These are phyloP conservation scores for Verticillium zaregamsianum DNA, from an alignment of 2,329 filamentous ascomycete genomes.

Conservation along the genomic window DNA sequence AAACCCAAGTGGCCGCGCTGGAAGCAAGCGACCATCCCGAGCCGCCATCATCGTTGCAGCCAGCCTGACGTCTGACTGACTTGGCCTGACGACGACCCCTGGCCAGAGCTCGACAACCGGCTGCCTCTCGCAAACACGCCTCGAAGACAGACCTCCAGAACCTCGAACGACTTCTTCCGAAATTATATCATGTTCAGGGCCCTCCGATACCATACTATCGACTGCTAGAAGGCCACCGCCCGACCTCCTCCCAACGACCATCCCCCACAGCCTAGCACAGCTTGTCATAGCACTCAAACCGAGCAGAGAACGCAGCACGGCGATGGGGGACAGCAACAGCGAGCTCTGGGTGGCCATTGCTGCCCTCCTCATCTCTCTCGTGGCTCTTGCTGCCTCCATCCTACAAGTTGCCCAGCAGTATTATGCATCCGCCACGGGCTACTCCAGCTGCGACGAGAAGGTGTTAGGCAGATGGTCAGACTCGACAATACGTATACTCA, in stretches of 20 bases:
- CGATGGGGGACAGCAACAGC: constrained; percentile 4
- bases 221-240: neutral
- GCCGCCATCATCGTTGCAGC: neutral
- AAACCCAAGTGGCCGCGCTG: neutral
- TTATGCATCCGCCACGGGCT: constrained; percentile 44
- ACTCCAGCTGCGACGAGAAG: constrained; percentile 40
- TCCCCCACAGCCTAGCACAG: neutral
- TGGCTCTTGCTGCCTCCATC: constrained; percentile 39
- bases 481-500: constrained; percentile 35
- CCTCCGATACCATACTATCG: neutral
- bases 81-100: neutral
- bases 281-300: neutral
- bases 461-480: constrained; percentile 44
- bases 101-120: neutral
- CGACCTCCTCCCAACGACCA: neutral
- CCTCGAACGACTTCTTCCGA: neutral
- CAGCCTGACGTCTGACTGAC: neutral
- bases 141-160: neutral
- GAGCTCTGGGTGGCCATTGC: constrained; percentile 36
- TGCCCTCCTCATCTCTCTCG: constrained; percentile 41
- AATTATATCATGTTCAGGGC: neutral
- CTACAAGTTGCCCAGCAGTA: constrained; percentile 48
- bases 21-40: neutral
- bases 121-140: neutral
- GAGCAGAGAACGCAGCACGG: neutral